Conservation (phyloP, 2,329 filamentous ascomycete genomes). For the Venturia oleaginea region DNA sequence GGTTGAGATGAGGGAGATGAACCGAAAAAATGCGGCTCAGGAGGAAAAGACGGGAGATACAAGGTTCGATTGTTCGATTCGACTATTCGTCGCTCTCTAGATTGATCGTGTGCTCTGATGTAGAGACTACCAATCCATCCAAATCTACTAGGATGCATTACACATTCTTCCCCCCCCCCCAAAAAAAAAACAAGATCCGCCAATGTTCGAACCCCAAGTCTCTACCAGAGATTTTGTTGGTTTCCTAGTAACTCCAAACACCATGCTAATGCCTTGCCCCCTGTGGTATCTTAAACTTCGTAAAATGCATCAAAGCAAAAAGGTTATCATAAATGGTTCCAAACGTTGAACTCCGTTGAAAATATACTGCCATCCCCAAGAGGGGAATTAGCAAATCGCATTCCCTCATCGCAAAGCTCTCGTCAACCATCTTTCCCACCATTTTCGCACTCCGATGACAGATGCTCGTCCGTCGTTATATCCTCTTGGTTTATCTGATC, state of each 20-base stretch:
- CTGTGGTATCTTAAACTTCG: constrained; percentile 10
- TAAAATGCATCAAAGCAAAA: not conserved
- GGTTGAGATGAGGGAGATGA: too few species aligned
- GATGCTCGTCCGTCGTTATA: constrained; percentile 53
- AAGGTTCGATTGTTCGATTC: not conserved
- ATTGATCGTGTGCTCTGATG: not conserved
- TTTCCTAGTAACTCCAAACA: not conserved
- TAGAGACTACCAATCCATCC: not conserved
- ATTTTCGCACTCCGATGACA: constrained; percentile 47
- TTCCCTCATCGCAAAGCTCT: constrained; percentile 23
- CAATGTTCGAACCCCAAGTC: not conserved
- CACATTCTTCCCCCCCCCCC: not conserved
- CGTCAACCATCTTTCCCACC: constrained; percentile 52
- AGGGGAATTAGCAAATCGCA: not conserved
- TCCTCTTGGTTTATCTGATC: constrained; percentile 33
- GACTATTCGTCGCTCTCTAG: not conserved
- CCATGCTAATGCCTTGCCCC: constrained; percentile 7
- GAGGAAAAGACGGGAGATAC: too few species aligned
- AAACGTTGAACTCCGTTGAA: not conserved
- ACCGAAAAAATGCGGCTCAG: too few species aligned
- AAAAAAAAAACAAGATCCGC: not conserved
- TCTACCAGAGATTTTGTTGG: not conserved
- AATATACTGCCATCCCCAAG: not conserved
- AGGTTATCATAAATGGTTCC: not conserved
- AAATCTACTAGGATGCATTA: not conserved